Percentiles rank a stretch among this genome's conserved stretches.
Evolutionary conservation across 495 filamentous ascomycete genomes (phyloP).

Genomic region (Acidiella bohemica): DNA sequence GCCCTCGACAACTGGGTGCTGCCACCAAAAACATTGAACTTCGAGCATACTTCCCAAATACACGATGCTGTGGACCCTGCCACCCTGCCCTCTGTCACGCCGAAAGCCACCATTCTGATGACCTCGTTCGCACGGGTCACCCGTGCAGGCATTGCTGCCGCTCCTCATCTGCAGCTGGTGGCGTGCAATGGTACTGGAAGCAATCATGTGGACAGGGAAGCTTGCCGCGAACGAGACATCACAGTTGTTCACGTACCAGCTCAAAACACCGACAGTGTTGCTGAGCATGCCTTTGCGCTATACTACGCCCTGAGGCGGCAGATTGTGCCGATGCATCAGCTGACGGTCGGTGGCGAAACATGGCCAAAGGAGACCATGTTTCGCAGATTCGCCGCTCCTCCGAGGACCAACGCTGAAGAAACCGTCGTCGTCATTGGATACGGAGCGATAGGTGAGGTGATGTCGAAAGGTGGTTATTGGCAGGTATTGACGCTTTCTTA

Average conservation of each 20-base stretch:
- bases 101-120: constrained; percentile 38
- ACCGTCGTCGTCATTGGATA: constrained; percentile 40
- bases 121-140: constrained; percentile 31
- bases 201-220: constrained; percentile 37
- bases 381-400: constrained; percentile 27
- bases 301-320: constrained; percentile 41
- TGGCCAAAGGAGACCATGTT: constrained; percentile 1
- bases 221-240: constrained; percentile 33
- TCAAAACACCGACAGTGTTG: constrained; percentile 38
- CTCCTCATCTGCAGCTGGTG: constrained; percentile 28
- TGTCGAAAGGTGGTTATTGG: constrained; percentile 22
- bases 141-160: constrained; percentile 15
- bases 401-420: constrained; percentile 34
- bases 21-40: constrained; percentile 2
- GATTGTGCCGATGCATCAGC: constrained; percentile 31
- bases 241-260: constrained; percentile 36
- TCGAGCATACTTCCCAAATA: constrained; percentile 1
- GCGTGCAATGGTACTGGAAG: constrained; percentile 39
- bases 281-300: constrained; percentile 41
- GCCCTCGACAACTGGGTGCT: constrained; percentile 9
- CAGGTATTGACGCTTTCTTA: neutral
- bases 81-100: constrained; percentile 29
- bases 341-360: constrained; percentile 27
- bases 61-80: constrained; percentile 3
- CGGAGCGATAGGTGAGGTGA: constrained; percentile 35